Conservation (phyloP, 2,329 filamentous ascomycete genomes). For the Dactylellina leptospora region DNA sequence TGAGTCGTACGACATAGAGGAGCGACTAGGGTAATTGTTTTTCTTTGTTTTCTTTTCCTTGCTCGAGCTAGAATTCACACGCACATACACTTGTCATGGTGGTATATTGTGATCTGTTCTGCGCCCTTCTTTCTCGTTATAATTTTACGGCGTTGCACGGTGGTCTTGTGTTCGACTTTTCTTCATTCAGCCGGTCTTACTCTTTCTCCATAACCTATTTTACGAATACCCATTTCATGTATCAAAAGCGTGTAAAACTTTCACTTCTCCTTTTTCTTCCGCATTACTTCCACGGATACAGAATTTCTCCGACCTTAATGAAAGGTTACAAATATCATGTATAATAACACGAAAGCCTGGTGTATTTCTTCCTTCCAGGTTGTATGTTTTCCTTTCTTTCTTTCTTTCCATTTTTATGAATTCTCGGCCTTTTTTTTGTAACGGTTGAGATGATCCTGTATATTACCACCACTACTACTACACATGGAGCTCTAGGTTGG, state of each 20-base stretch:
- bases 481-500: background rate
- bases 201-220: background rate
- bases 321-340: background rate
- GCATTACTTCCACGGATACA: background rate
- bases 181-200: background rate
- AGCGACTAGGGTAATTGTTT: background rate
- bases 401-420: slow-evolving; percentile 4
- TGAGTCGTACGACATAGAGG: slow-evolving; percentile 3
- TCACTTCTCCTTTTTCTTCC: background rate
- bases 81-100: background rate
- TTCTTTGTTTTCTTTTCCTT: slow-evolving; percentile 2
- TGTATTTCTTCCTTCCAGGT: background rate
- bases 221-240: slow-evolving; percentile 19
- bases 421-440: background rate
- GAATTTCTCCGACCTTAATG: no score
- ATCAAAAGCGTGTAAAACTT: slow-evolving; percentile 17
- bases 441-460: slow-evolving; percentile 18
- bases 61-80: background rate
- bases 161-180: background rate
- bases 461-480: no score
- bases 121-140: background rate
- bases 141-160: slow-evolving; percentile 5
- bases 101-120: slow-evolving; percentile 6
- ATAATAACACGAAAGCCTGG: background rate
- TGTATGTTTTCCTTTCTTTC: background rate